Evolutionary conservation across 1,139 yeast species (phyloP).

Genomic region (Kazachstania sp.): DNA sequence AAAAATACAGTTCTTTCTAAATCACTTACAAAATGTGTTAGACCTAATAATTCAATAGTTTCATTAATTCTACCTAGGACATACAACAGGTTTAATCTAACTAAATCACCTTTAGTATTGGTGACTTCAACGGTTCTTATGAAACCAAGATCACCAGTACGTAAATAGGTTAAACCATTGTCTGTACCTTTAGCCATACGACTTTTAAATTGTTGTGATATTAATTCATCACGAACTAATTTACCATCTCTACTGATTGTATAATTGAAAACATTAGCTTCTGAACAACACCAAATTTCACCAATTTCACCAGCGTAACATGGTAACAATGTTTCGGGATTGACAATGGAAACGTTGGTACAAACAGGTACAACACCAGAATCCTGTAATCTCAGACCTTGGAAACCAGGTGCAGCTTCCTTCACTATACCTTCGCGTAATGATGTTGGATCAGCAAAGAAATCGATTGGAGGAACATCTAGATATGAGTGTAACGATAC

Average conservation of each 20-base stretch:
- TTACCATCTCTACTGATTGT: conserved; percentile 33
- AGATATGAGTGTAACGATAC: conserved; percentile 71
- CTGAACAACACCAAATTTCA: conserved; percentile 93
- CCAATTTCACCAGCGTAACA: conserved; percentile 95
- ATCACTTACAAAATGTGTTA: conserved; percentile 84
- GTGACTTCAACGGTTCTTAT: conserved; percentile 58
- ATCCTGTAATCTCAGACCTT: conserved; percentile 68
- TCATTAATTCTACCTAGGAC: conserved; percentile 80
- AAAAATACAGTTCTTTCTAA: conserved; percentile 68
- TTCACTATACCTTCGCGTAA: conserved; percentile 81
- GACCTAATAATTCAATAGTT: conserved; percentile 84
- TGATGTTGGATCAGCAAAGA: conserved; percentile 81
- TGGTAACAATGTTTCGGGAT: conserved; percentile 74
- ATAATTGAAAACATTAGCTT: conserved; percentile 63
- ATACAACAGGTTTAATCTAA: conserved; percentile 70
- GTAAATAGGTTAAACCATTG: conserved; percentile 55
- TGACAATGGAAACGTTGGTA: conserved; percentile 88
- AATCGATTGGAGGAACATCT: conserved; percentile 80
- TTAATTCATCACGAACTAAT: conserved; percentile 32
- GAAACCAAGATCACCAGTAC: conserved; percentile 95
- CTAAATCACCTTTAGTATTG: conserved; percentile 36
- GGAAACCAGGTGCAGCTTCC: conserved; percentile 59
- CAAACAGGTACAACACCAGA: conserved; percentile 95
- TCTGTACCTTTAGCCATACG: conserved; percentile 46
- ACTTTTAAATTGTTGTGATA: conserved; percentile 46